Conservation (phyloP, 768 basidiomycete species). For the Megacollybia marginata region DNA sequence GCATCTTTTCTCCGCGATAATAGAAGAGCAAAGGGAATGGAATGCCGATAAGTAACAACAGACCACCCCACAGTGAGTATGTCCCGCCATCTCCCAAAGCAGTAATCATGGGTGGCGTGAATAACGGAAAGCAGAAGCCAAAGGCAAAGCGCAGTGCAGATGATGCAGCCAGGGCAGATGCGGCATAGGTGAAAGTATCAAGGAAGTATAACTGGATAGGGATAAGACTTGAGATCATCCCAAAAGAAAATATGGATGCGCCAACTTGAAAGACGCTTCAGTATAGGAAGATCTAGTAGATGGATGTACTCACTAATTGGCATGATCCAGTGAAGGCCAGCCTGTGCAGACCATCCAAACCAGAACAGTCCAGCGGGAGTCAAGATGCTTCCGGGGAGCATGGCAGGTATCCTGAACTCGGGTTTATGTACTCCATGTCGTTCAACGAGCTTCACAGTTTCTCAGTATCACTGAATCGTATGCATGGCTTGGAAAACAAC, state of each 20-base stretch:
- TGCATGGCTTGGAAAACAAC: background rate
- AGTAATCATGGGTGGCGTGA: constrained; percentile 53
- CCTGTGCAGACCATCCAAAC: constrained; percentile 81
- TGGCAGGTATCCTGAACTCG: constrained; percentile 1
- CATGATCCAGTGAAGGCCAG: constrained; percentile 66
- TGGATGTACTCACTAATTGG: constrained; percentile 56
- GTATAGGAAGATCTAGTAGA: constrained; percentile 17
- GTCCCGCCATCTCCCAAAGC: constrained; percentile 58
- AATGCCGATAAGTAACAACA: constrained; percentile 55
- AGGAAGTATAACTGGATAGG: constrained; percentile 67
- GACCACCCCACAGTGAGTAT: constrained; percentile 57
- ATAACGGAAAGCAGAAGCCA: constrained; percentile 42
- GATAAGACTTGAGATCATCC: constrained; percentile 30
- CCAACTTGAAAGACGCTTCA: background rate
- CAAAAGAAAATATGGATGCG: background rate
- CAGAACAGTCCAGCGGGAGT: constrained; percentile 22
- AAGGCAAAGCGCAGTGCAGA: constrained; percentile 47
- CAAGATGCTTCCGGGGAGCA: background rate
- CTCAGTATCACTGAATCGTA: background rate
- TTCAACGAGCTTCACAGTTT: background rate
- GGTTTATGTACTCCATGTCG: background rate
- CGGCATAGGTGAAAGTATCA: constrained; percentile 64
- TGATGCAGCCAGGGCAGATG: constrained; percentile 64
- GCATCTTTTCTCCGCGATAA: constrained; percentile 53
- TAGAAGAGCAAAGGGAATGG: constrained; percentile 73